Percentiles rank a stretch among this genome's conserved stretches.
phyloP scores from a whole-genome alignment of 306 rosid species.

The Rubus idaeus region DNA sequence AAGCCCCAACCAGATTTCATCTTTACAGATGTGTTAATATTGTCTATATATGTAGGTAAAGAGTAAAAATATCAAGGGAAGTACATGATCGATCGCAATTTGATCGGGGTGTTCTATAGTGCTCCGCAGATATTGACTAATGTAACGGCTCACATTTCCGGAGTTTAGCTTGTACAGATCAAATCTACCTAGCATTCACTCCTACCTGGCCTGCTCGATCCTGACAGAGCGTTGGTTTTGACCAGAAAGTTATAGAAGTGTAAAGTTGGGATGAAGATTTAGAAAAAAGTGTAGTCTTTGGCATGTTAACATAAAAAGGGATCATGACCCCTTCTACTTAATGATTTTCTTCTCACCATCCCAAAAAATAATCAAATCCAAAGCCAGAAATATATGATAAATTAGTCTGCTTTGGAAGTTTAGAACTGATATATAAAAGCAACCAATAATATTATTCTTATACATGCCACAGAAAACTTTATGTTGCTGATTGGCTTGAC shows the following conservation, averaged over 20 bases:
- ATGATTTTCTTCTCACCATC: not conserved
- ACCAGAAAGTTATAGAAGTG: conserved; percentile 2
- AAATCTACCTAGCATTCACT: conserved; percentile 6
- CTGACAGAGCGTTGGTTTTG: conserved; percentile 4
- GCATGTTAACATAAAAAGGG: conserved; percentile 10
- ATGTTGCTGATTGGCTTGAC: conserved; percentile 15
- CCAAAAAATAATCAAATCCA: not conserved
- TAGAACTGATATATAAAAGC: not conserved
- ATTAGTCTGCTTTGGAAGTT: not conserved
- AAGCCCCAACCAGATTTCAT: not conserved
- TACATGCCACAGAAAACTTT: not conserved
- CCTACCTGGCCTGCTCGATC: not conserved
- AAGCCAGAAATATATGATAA: not conserved
- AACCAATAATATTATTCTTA: conserved; percentile 12
- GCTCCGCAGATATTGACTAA: not conserved
- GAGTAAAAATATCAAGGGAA: not conserved
- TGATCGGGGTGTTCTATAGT: not conserved
- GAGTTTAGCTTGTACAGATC: not conserved
- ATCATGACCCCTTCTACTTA: not conserved
- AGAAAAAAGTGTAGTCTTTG: not conserved
- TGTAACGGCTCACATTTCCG: not conserved
- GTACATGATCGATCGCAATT: too few relatives aligned
- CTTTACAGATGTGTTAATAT: conserved; percentile 1
- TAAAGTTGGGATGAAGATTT: not conserved
- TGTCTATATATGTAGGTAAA: not conserved